phyloP scores from a whole-genome alignment of 495 filamentous ascomycete genomes.

The Hypoxylon lenormandii region DNA sequence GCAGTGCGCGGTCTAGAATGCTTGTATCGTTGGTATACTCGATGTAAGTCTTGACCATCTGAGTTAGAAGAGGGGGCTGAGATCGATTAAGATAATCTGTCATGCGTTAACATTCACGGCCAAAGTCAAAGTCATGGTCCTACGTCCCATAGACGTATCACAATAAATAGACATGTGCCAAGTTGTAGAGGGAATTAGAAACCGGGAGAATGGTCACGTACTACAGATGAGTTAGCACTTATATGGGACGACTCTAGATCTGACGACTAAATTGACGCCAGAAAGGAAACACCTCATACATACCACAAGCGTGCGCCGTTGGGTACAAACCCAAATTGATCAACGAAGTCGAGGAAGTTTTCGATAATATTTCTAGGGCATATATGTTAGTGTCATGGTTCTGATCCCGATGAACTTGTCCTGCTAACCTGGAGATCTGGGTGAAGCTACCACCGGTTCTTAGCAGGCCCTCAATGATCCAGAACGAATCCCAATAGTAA shows the following conservation, averaged over 20 bases:
- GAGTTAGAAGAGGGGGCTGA: slow-evolving; percentile 62
- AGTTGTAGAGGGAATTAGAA: not conserved
- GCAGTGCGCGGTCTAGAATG: slow-evolving; percentile 59
- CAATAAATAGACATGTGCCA: not conserved
- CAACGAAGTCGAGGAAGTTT: slow-evolving; percentile 65
- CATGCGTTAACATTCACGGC: slow-evolving; percentile 4
- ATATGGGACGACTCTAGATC: not conserved
- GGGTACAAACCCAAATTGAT: slow-evolving; percentile 64
- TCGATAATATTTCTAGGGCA: slow-evolving; percentile 60
- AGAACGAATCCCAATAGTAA: slow-evolving; percentile 67
- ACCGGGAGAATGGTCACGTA: slow-evolving; percentile 18
- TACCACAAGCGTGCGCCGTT: slow-evolving; percentile 61
- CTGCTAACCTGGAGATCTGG: slow-evolving; percentile 55
- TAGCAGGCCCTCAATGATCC: slow-evolving; percentile 64
- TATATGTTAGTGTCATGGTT: not conserved
- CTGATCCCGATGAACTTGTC: not conserved
- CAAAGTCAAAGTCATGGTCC: not conserved
- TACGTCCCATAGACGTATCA: not conserved
- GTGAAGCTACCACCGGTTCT: slow-evolving; percentile 63
- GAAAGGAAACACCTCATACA: slow-evolving; percentile 1
- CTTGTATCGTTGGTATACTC: slow-evolving; percentile 64
- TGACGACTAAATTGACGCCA: not conserved
- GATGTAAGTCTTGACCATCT: slow-evolving; percentile 63
- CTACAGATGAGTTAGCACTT: slow-evolving; percentile 18
- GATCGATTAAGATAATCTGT: slow-evolving; percentile 62